Evolutionary conservation across 106 monocot species (phyloP).

Genomic region (Triglochin maritima): DNA sequence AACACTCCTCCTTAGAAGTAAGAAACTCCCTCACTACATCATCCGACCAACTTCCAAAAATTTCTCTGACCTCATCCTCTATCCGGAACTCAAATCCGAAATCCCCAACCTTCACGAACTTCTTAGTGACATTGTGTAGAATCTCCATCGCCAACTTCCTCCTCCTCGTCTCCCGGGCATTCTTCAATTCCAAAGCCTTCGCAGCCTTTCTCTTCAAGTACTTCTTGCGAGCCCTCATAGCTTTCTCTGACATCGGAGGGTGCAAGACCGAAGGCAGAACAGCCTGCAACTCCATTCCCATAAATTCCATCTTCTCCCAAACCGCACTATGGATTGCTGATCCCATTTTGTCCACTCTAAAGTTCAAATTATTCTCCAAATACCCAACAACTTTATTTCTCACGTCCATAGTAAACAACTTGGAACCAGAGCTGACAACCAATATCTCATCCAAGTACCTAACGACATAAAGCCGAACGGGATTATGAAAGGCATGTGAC

Average conservation of each 20-base stretch:
- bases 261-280: slow-evolving; percentile 68
- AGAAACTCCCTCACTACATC: slow-evolving; percentile 59
- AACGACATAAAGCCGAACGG: slow-evolving; percentile 66
- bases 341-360: slow-evolving; percentile 48
- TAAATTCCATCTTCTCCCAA: slow-evolving; percentile 70
- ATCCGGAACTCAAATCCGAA: slow-evolving; percentile 61
- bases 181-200: slow-evolving; percentile 64
- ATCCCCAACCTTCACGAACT: slow-evolving; percentile 32
- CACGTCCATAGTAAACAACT: slow-evolving; percentile 50
- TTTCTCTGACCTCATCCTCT: slow-evolving; percentile 43
- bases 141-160: slow-evolving; percentile 87
- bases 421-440: slow-evolving; percentile 67
- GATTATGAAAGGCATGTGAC: slow-evolving; percentile 38
- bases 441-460: slow-evolving; percentile 90
- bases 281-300: slow-evolving; percentile 90
- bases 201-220: slow-evolving; percentile 71
- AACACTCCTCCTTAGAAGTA: slow-evolving; percentile 42
- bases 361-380: slow-evolving; percentile 43
- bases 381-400: slow-evolving; percentile 47
- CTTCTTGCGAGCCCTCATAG: slow-evolving; percentile 81
- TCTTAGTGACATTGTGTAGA: slow-evolving; percentile 64
- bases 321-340: slow-evolving; percentile 77
- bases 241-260: slow-evolving; percentile 84
- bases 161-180: slow-evolving; percentile 83
- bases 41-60: slow-evolving; percentile 62